A percentile compares a stretch with the other conserved stretches of the same genome.
Evolutionary conservation across 1,284 basidiomycete genomes (phyloP).

Genomic region (Ustilago hordei): DNA sequence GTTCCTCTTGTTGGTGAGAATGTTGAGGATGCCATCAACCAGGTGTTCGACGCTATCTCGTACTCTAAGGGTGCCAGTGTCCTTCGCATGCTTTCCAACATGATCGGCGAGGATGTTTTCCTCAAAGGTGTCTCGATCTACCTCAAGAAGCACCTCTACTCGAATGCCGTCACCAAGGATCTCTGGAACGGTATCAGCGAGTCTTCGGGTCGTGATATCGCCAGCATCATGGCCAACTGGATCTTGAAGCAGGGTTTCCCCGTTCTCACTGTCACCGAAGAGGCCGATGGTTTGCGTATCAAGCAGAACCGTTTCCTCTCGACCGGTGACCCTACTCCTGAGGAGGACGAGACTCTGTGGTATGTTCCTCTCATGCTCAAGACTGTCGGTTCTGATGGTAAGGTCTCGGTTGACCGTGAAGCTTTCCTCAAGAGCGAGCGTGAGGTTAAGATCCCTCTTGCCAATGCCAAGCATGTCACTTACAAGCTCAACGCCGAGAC

Average conservation of each 20-base stretch:
- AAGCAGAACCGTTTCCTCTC: constrained; percentile 94
- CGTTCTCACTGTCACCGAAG: constrained; percentile 85
- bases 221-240: constrained; percentile 91
- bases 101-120: constrained; percentile 83
- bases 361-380: constrained; percentile 83
- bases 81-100: constrained; percentile 85
- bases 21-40: constrained; percentile 67
- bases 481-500: constrained; percentile 91
- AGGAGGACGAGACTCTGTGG: constrained; percentile 94
- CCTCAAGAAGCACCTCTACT: constrained; percentile 85
- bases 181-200: constrained; percentile 89
- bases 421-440: constrained; percentile 78
- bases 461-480: constrained; percentile 74
- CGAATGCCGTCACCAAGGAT: constrained; percentile 86
- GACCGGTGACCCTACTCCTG: constrained; percentile 76
- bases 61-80: constrained; percentile 75
- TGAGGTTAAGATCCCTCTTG: constrained; percentile 77
- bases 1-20: constrained; percentile 74
- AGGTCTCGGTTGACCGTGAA: constrained; percentile 76
- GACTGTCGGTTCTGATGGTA: constrained; percentile 76
- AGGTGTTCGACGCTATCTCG: constrained; percentile 67
- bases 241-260: constrained; percentile 82
- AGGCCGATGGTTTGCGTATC: constrained; percentile 72
- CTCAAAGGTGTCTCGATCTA: constrained; percentile 78
- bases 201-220: constrained; percentile 82